Evolutionary conservation across 192 early-diverging fungal species (phyloP).

Genomic region (Backusella westeae): DNA sequence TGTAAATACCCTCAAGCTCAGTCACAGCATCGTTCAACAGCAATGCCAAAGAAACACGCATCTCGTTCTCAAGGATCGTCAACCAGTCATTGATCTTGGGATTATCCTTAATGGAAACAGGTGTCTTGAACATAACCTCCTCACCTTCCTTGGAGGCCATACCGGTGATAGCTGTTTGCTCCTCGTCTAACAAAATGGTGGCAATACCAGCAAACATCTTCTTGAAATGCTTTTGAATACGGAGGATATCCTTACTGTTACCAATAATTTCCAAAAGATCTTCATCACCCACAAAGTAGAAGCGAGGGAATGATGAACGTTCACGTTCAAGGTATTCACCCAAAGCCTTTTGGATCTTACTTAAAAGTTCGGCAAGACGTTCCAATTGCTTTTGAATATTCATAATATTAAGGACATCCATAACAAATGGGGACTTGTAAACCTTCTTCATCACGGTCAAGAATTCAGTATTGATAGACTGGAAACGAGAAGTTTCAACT

Average conservation of each 20-base stretch:
- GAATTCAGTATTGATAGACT: slow-evolving; percentile 98
- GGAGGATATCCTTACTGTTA: slow-evolving; percentile 91
- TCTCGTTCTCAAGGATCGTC: slow-evolving; percentile 88
- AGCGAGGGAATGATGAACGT: slow-evolving; percentile 95
- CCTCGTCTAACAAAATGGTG: slow-evolving; percentile 81
- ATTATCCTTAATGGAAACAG: slow-evolving; percentile 77
- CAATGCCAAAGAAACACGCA: slow-evolving; percentile 83
- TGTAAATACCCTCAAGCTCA: slow-evolving; percentile 64
- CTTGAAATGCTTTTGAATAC: slow-evolving; percentile 98
- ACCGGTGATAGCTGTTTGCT: slow-evolving; percentile 68
- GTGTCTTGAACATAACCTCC: slow-evolving; percentile 72
- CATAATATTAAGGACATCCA: slow-evolving; percentile 91
- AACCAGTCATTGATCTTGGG: slow-evolving; percentile 99
- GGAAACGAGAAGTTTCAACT: slow-evolving; percentile 93
- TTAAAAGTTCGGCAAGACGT: slow-evolving; percentile 86
- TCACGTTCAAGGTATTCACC: slow-evolving; percentile 99
- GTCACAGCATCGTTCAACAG: slow-evolving; percentile 68
- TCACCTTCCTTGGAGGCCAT: slow-evolving; percentile 95
- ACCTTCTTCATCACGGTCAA: slow-evolving; percentile 98
- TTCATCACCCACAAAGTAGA: slow-evolving; percentile 99
- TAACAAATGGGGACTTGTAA: slow-evolving; percentile 95
- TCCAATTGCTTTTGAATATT: slow-evolving; percentile 96
- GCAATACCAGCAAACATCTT: slow-evolving; percentile 99
- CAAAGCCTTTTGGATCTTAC: slow-evolving; percentile 97
- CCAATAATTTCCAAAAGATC: slow-evolving; percentile 99